phyloP scores from a whole-genome alignment of 164 flowering plant species.

The Sextonia rubra region DNA sequence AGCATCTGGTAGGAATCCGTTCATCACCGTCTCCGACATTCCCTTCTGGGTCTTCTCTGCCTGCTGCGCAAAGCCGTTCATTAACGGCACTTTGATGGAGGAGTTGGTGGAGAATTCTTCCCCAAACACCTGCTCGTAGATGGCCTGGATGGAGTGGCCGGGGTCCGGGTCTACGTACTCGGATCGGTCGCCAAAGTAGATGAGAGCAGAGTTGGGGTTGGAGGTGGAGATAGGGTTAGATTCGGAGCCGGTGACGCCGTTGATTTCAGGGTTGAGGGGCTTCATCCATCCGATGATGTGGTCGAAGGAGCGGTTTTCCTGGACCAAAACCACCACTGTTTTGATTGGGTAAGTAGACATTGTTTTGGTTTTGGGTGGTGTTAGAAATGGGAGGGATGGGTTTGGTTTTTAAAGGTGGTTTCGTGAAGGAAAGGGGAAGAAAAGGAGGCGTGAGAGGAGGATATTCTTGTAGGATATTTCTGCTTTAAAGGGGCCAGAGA shows the following conservation, averaged over 20 bases:
- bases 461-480: not conserved
- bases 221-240: constrained; percentile 56
- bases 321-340: constrained; percentile 71
- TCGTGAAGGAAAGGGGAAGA: not conserved
- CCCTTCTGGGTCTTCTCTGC: constrained; percentile 43
- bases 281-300: constrained; percentile 96
- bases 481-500: not conserved
- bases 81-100: constrained; percentile 23
- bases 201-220: constrained; percentile 32
- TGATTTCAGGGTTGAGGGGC: constrained; percentile 62
- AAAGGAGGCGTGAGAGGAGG: not conserved
- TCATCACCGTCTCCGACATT: constrained; percentile 60
- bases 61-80: constrained; percentile 78
- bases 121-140: constrained; percentile 52
- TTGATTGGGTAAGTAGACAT: constrained; percentile 56
- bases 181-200: constrained; percentile 38
- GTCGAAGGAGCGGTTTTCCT: constrained; percentile 89
- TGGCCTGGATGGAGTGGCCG: constrained; percentile 68
- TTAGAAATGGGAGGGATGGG: not conserved
- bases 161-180: constrained; percentile 63
- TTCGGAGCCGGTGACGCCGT: constrained; percentile 67
- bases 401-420: constrained; percentile 2
- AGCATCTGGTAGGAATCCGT: constrained; percentile 59
- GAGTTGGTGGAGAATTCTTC: constrained; percentile 16
- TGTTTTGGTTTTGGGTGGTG: constrained; percentile 4